phyloP scores from a whole-genome alignment of 306 rosid species.

The Castanospermum australe region DNA sequence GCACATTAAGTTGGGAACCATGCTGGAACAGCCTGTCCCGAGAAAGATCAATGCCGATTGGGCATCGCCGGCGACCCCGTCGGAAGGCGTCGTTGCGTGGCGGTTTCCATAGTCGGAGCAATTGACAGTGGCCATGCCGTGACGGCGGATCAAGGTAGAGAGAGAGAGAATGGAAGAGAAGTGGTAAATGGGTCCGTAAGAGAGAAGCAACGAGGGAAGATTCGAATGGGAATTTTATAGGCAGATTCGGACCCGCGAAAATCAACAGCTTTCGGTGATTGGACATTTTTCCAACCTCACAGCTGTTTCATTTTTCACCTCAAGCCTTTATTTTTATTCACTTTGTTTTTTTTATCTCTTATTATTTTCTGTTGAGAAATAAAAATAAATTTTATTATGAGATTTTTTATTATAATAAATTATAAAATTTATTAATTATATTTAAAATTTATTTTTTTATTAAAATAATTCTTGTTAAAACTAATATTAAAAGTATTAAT shows the following conservation, averaged over 20 bases:
- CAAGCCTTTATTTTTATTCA: no score
- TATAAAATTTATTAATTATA: no score
- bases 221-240: neutral
- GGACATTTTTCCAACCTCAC: neutral
- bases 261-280: neutral
- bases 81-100: neutral
- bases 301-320: no score
- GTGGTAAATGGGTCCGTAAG: neutral
- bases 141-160: conserved; percentile 5
- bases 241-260: conserved; percentile 12
- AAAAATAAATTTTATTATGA: no score
- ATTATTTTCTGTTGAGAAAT: no score
- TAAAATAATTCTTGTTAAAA: no score
- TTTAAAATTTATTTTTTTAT: no score
- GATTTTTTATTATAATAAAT: no score
- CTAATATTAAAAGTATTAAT: no score
- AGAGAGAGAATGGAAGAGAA: neutral
- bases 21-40: conserved; percentile 92
- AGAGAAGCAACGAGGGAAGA: neutral
- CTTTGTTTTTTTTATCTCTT: no score
- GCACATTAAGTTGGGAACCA: conserved; percentile 79
- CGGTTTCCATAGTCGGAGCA: conserved; percentile 31
- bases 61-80: neutral
- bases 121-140: conserved; percentile 56
- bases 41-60: conserved; percentile 84